These are phyloP conservation scores for Vaccinium corymbosum DNA, from an alignment of 148 eudicot species.

Conservation along the genomic window DNA sequence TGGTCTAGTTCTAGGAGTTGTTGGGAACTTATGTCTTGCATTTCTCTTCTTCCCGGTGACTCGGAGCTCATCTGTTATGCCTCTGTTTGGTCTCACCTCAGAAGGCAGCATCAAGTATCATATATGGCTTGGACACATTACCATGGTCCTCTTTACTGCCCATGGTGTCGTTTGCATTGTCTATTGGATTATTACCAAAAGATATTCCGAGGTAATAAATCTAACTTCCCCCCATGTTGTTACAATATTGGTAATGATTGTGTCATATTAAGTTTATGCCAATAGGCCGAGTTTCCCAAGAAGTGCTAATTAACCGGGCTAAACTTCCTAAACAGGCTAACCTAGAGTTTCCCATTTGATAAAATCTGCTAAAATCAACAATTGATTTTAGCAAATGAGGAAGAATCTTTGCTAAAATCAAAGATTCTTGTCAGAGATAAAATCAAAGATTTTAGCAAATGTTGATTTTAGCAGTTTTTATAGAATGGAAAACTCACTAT, in stretches of 20 bases:
- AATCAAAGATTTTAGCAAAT: too few species aligned
- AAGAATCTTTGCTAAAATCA: too few species aligned
- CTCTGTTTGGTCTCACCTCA: constrained; percentile 40
- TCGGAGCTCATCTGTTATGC: constrained; percentile 38
- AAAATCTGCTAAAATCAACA: too few species aligned
- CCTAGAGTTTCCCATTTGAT: too few species aligned
- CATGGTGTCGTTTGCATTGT: constrained; percentile 37
- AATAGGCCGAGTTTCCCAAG: too few species aligned
- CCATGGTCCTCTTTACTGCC: constrained; percentile 40
- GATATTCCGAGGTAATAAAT: constrained; percentile 29
- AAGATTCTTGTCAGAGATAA: too few species aligned
- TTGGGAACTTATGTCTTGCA: constrained; percentile 31
- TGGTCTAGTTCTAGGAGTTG: constrained; percentile 29
- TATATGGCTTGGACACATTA: constrained; percentile 49
- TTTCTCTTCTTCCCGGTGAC: constrained; percentile 54
- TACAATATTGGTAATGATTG: not conserved
- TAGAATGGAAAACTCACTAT: too few species aligned
- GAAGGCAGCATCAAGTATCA: constrained; percentile 47
- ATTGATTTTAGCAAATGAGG: too few species aligned
- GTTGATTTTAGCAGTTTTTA: too few species aligned
- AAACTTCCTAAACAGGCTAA: too few species aligned
- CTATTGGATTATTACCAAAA: constrained; percentile 29
- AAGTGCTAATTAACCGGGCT: too few species aligned
- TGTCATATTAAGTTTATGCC: too few species aligned
- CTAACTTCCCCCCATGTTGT: not conserved